Evolutionary conservation across 2,329 filamentous ascomycete species (phyloP).

Genomic region (Pseudogymnoascus sp.): DNA sequence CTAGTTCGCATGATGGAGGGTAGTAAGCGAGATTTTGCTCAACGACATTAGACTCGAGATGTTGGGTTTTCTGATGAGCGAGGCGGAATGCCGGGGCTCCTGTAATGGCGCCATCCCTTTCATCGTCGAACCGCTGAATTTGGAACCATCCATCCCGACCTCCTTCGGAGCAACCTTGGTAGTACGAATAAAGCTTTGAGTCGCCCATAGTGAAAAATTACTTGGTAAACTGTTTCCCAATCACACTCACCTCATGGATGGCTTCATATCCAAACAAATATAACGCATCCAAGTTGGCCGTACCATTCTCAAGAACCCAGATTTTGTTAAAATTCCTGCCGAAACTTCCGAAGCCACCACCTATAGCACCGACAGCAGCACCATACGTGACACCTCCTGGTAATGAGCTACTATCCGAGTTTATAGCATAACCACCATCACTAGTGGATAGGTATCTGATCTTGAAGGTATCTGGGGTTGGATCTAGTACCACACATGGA

Average conservation of each 20-base stretch:
- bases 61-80: constrained; percentile 37
- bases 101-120: constrained; percentile 37
- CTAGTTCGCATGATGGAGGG: constrained; percentile 37
- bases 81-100: constrained; percentile 40
- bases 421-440: constrained; percentile 39
- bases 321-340: constrained; percentile 30
- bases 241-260: constrained; percentile 28
- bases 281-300: constrained; percentile 29
- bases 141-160: constrained; percentile 42
- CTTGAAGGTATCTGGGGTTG: constrained; percentile 34
- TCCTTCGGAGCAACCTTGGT: constrained; percentile 39
- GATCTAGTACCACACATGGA: constrained; percentile 34
- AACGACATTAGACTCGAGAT: constrained; percentile 31
- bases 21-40: constrained; percentile 35
- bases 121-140: constrained; percentile 31
- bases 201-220: constrained; percentile 32
- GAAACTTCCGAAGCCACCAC: constrained; percentile 43
- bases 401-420: constrained; percentile 26
- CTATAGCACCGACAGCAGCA: constrained; percentile 39
- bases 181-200: constrained; percentile 38
- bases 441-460: constrained; percentile 39
- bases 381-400: constrained; percentile 37
- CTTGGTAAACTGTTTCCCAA: constrained; percentile 36
- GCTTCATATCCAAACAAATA: constrained; percentile 34
- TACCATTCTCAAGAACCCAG: constrained; percentile 32